phyloP scores from a whole-genome alignment of 2,329 filamentous ascomycete genomes.

The Beauveria scarabaeidicola region DNA sequence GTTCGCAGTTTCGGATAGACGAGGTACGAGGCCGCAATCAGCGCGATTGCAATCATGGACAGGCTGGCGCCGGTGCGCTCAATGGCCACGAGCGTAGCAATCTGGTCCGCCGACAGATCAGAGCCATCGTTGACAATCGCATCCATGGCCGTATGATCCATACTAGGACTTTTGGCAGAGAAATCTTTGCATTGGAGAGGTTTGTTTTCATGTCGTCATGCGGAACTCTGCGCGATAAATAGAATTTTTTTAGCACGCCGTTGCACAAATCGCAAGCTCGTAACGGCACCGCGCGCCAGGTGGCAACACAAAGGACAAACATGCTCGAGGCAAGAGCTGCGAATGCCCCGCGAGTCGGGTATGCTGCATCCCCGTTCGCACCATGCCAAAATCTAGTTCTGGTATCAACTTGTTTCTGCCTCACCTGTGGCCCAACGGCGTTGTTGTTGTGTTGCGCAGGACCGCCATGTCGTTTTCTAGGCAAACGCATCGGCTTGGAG shows the following conservation, averaged over 20 bases:
- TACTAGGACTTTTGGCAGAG: background rate
- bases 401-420: background rate
- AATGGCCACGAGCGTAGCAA: conserved; percentile 38
- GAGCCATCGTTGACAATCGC: background rate
- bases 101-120: conserved; percentile 27
- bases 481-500: background rate
- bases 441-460: background rate
- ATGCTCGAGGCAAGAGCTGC: conserved; percentile 8
- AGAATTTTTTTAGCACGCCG: background rate
- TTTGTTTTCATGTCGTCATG: background rate
- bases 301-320: conserved; percentile 8
- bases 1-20: conserved; percentile 44
- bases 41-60: conserved; percentile 41
- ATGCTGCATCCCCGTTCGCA: background rate
- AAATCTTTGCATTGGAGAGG: background rate
- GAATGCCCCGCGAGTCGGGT: background rate
- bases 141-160: background rate
- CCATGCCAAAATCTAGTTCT: background rate
- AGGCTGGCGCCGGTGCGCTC: conserved; percentile 46
- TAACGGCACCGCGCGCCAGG: conserved; percentile 5
- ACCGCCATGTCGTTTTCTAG: background rate
- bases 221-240: background rate
- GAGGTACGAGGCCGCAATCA: conserved; percentile 41
- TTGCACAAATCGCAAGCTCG: conserved; percentile 1
- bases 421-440: background rate